Base-by-base conservation (phyloP, 2,329 filamentous ascomycete genomes). In the Hypoxylon sp. region DNA sequence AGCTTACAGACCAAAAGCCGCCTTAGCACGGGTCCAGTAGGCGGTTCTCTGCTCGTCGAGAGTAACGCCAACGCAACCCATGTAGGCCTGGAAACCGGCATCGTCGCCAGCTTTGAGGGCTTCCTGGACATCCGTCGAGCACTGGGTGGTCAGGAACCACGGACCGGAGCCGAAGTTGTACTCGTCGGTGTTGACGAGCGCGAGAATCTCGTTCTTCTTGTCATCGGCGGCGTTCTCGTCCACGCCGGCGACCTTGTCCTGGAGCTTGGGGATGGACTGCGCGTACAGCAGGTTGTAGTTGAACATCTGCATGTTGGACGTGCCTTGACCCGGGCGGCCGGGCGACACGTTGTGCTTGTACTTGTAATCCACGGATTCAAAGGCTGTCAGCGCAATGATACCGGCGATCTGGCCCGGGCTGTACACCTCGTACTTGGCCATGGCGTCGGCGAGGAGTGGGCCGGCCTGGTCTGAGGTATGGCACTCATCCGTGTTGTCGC, bases 321-420 rank as follows among this genome's bases (percentile, higher is more conserved):
- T 91, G 16, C 89, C 89, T 68, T 92, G 87, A 6, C 89, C 89
- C 0, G 86, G 78, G 0, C 72, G 65, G n/a, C 78, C 80, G 1
- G 67, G 68, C 63, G 69, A 80, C 62, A 84, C 75, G 71, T 91
- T 90, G 69, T 77, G 79, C 71, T 87, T 89, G 78, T 82, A 92
- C 63, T 81, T 78, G 73, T 92, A 89, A 56, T 86, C 78, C 15
- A 49, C 83, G 1, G 82, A 84, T 73, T 95, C 91, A 66, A 85
- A 86, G 7, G 86, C 82, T 74, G 90, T 87, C 64, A 91, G 76
- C 8, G 85, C 77, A 31, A 94, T 66, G 11, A 92, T 70, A 15
- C 86, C 89, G 5, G 89, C 89, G 66, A 88, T 84, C 61, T 88
- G 82, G 15, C 77, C 79, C 73, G 71, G 23, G 69, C 68, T 13